Base-by-base conservation (phyloP, 1,284 basidiomycete genomes). In the Ceratobasidium sp. region DNA sequence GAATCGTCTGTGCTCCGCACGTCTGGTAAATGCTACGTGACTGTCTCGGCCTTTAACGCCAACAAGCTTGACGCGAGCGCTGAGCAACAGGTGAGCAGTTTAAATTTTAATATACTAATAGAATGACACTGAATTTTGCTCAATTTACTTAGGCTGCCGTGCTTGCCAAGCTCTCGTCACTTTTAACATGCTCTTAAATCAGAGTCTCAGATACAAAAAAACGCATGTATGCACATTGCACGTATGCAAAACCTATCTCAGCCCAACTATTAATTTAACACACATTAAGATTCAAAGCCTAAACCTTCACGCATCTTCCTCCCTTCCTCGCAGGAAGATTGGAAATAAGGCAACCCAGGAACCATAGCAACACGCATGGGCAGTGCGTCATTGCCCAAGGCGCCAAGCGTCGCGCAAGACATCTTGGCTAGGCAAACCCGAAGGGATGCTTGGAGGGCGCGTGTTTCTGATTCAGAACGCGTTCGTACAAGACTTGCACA, bases 31-130 rank as follows among this genome's bases (percentile, higher is more conserved):
- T 66, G 73, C 73, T 75, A 75, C 42, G 73, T 75, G 54, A 75
- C 73, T 20, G 52, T 75, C 20, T 75, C 73, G 10, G 73, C 46
- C 1, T 75, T 75, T 23, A 40, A 75, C 23, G 62, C 50, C 38
- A 75, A 75, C 73, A 75, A 66, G 23, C 48, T 46, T 17, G 73
- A 75, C 52, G 73, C 73, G 50, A 75, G 62, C 50, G 38, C 33
- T 38, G 73, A 54, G 15, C 33, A 75, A 23, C 73, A 66, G 62
- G 73, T 66, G 42, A 26, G 73, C 17, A n/a, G 20, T 26, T 33
- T 1, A 12, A 15, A 12, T 54, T 38, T 46, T 20, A 10, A 13
- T 15, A 17, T 13, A 5, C 20, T 20, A 20, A 23, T 40, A 33
- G 38, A 71, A 23, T 23, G 26, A 9, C 15, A 33, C 3, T n/a